Percentiles rank a stretch among this genome's conserved stretches.
These are phyloP conservation scores for Kwoniella sp. DNA, from an alignment of 768 basidiomycete genomes.

Conservation along the genomic window DNA sequence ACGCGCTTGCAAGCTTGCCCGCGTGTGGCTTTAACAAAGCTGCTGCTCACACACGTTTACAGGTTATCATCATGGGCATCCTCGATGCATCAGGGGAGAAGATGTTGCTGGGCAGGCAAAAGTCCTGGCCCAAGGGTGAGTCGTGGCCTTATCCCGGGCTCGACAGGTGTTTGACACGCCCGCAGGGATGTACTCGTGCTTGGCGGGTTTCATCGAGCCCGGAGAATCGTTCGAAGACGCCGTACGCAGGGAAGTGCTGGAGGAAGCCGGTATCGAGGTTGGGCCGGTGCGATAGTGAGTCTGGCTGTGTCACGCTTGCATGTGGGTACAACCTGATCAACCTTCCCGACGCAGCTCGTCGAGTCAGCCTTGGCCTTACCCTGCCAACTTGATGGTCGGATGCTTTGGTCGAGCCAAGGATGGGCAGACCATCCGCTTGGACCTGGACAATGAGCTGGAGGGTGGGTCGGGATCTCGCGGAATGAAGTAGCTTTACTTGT, in stretches of 20 bases:
- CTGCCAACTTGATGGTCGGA: constrained; percentile 84
- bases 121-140: constrained; percentile 50
- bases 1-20: no score
- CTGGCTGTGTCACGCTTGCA: background rate
- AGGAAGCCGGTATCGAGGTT: constrained; percentile 87
- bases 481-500: background rate
- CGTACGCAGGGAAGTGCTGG: constrained; percentile 86
- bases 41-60: background rate
- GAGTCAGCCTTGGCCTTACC: constrained; percentile 67
- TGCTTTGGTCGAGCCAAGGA: constrained; percentile 68
- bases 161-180: background rate
- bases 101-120: constrained; percentile 77
- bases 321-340: background rate
- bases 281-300: constrained; percentile 67
- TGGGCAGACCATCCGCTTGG: constrained; percentile 67
- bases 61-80: constrained; percentile 88
- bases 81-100: constrained; percentile 74
- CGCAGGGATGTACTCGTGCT: constrained; percentile 63
- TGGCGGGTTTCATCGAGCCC: constrained; percentile 92
- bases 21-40: background rate
- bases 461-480: constrained; percentile 54
- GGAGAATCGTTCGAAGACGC: constrained; percentile 93
- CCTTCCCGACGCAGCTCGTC: constrained; percentile 36
- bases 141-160: constrained; percentile 3
- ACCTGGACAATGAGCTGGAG: constrained; percentile 93